A percentile compares a stretch with the other conserved stretches of the same genome.
phyloP scores from a whole-genome alignment of 2,329 filamentous ascomycete species.

The Blastomyces silverae region DNA sequence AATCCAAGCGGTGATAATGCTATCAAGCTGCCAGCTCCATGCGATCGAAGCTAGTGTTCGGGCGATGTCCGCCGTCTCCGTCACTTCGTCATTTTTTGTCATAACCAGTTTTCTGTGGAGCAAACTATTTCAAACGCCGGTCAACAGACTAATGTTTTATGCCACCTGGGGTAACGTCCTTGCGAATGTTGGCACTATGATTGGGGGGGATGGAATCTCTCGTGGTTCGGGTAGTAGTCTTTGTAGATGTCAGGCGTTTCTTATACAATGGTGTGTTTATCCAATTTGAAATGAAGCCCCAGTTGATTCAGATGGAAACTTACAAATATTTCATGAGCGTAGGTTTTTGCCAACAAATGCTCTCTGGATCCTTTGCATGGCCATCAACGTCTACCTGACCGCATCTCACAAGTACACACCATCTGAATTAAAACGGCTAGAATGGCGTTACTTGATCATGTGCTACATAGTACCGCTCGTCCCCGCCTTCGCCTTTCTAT shows the following conservation, averaged over 20 bases:
- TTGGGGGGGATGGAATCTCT: constrained; percentile 56
- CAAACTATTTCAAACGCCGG: constrained; percentile 34
- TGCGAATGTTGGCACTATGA: constrained; percentile 68
- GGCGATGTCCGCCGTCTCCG: constrained; percentile 23
- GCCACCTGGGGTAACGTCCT: constrained; percentile 75
- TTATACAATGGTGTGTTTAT: constrained; percentile 68
- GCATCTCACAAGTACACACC: constrained; percentile 70
- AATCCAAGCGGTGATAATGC: not conserved
- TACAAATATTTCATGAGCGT: constrained; percentile 6
- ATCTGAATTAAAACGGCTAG: constrained; percentile 56
- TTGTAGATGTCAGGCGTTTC: constrained; percentile 69
- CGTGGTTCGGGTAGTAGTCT: constrained; percentile 48
- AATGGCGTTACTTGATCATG: constrained; percentile 60
- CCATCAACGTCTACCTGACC: constrained; percentile 73
- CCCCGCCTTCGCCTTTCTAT: constrained; percentile 61
- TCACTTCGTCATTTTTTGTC: constrained; percentile 22
- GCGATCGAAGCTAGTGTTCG: constrained; percentile 20
- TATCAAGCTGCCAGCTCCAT: constrained; percentile 6
- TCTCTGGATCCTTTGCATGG: constrained; percentile 74
- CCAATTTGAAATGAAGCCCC: not conserved
- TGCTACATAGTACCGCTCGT: constrained; percentile 70
- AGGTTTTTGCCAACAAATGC: constrained; percentile 75
- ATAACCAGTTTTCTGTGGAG: constrained; percentile 22
- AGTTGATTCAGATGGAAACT: constrained; percentile 8
- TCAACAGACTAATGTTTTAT: constrained; percentile 78